Evolutionary conservation across 2,329 filamentous ascomycete genomes (phyloP).

Genomic region (Ophiostoma montium): DNA sequence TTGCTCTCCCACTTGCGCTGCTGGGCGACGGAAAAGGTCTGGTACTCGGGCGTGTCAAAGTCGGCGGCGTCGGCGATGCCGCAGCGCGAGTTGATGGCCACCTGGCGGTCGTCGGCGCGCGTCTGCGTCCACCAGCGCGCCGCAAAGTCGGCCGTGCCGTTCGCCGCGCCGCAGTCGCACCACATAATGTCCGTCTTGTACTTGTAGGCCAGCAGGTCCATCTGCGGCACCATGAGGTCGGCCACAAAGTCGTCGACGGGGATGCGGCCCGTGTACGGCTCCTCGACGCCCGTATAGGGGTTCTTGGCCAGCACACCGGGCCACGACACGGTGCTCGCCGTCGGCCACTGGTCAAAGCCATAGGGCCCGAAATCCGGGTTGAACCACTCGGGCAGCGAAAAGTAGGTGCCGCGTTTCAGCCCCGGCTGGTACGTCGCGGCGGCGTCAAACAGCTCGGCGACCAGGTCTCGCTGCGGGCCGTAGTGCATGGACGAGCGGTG

Average conservation of each 20-base stretch:
- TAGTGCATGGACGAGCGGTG: slow-evolving; percentile 28
- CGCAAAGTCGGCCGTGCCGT: slow-evolving; percentile 27
- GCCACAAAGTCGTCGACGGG: slow-evolving; percentile 26
- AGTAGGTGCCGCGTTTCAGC: slow-evolving; percentile 31
- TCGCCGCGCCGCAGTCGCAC: slow-evolving; percentile 31
- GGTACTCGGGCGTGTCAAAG: slow-evolving; percentile 48
- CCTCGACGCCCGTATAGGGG: slow-evolving; percentile 26
- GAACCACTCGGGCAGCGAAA: slow-evolving; percentile 35
- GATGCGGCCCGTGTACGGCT: slow-evolving; percentile 29
- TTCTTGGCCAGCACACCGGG: slow-evolving; percentile 26
- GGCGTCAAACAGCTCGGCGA: slow-evolving; percentile 30
- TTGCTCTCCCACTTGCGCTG: slow-evolving; percentile 45
- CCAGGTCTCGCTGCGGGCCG: slow-evolving; percentile 26
- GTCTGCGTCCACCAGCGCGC: slow-evolving; percentile 26
- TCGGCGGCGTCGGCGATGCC: slow-evolving; percentile 31
- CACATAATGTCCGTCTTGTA: slow-evolving; percentile 34
- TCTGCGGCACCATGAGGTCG: slow-evolving; percentile 32
- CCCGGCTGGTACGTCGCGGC: slow-evolving; percentile 26
- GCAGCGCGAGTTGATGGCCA: slow-evolving; percentile 40
- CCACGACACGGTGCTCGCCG: slow-evolving; percentile 11
- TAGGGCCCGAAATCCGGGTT: slow-evolving; percentile 30
- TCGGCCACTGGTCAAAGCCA: slow-evolving; percentile 22
- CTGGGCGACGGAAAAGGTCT: slow-evolving; percentile 33
- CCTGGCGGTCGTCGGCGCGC: slow-evolving; percentile 12
- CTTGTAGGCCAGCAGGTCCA: slow-evolving; percentile 26